These are phyloP conservation scores for Ballota nigra DNA, from an alignment of 257 asterid genomes.

Conservation along the genomic window DNA sequence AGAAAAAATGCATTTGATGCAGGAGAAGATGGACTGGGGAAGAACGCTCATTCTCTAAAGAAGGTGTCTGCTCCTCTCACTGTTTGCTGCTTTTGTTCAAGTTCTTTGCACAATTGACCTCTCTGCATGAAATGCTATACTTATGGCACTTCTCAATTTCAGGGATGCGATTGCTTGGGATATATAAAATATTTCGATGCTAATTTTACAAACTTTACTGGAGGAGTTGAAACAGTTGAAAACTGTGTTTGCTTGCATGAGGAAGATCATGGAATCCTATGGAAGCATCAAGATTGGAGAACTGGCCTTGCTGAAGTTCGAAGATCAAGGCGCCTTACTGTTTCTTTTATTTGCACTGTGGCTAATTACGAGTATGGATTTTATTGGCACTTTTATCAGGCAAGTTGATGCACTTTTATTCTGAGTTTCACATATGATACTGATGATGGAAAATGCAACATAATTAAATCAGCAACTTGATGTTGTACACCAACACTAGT, in stretches of 20 bases:
- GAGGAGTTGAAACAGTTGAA: slow-evolving; percentile 93
- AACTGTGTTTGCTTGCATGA: slow-evolving; percentile 98
- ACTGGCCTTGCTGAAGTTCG: slow-evolving; percentile 92
- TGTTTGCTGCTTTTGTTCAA: background rate
- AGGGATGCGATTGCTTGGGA: slow-evolving; percentile 99
- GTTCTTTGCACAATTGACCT: slow-evolving; percentile 1
- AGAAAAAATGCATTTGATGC: slow-evolving; percentile 98
- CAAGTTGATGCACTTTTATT: slow-evolving; percentile 29
- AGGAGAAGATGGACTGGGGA: slow-evolving; percentile 99
- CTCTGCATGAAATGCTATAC: slow-evolving; percentile 15
- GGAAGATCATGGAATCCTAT: slow-evolving; percentile 91
- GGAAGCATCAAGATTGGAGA: slow-evolving; percentile 99
- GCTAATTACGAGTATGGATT: slow-evolving; percentile 97
- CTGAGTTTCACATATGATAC: slow-evolving; percentile 3
- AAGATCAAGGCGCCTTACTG: slow-evolving; percentile 94
- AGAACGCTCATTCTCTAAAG: slow-evolving; percentile 94
- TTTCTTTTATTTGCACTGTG: slow-evolving; percentile 89
- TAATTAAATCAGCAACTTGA: slow-evolving; percentile 3
- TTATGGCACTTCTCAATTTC: slow-evolving; percentile 22
- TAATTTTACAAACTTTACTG: slow-evolving; percentile 82
- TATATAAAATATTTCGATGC: slow-evolving; percentile 86
- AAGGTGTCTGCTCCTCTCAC: slow-evolving; percentile 44
- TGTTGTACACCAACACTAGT: background rate
- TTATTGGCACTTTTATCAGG: slow-evolving; percentile 99
- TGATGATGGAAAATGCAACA: background rate